Base-by-base conservation (phyloP, 2,329 filamentous ascomycete genomes). In the Pyricularia pennisetigena region DNA sequence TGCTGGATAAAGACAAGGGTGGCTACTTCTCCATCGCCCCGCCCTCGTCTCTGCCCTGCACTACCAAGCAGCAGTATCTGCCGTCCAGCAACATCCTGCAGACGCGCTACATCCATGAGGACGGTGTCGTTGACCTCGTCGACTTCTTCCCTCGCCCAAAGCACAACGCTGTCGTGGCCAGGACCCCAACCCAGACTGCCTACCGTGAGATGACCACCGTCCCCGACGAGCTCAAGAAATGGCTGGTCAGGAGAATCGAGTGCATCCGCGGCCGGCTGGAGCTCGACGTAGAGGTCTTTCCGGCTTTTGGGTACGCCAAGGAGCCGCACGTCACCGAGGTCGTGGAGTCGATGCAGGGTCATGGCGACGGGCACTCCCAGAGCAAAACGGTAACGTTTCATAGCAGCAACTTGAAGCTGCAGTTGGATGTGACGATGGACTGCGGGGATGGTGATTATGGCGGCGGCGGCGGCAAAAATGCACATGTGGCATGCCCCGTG, bases 61-160 rank as follows among this genome's bases (percentile, higher is more conserved):
- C 89, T 2, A 92, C 87, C 49, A 93, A 93, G 76, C 90, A 93
- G 78, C 88, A 91, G 74, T 93, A 93, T 73, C 82, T 93, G 2
- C 90, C 90, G 0, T 90, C 88, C 10, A 89, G 88, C 65, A 92
- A 91, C 73, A 89, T 93, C 69, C 80, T 93, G 2, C 88, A 92
- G 75, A 93, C 91, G 1, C 83, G 90, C n/a, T 93, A 90, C 76
- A 89, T 92, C 71, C 86, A 90, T 71, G 90, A 93, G 72, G 86
- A 90, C 68, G 91, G 90, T 0, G 90, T 92, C 0, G 85, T 90
- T 12, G 89, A 91, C 68, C 76, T 93, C 32, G 81, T 91, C 20
- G 90, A 93, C 75, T 93, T 92, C 78, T 92, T 93, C 71, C 90
- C 90, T 0, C 83, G 90, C 1, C 89, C 90, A 12, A 88, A 86